phyloP scores from a whole-genome alignment of 768 basidiomycete species.

The Plicaturopsis crispa region DNA sequence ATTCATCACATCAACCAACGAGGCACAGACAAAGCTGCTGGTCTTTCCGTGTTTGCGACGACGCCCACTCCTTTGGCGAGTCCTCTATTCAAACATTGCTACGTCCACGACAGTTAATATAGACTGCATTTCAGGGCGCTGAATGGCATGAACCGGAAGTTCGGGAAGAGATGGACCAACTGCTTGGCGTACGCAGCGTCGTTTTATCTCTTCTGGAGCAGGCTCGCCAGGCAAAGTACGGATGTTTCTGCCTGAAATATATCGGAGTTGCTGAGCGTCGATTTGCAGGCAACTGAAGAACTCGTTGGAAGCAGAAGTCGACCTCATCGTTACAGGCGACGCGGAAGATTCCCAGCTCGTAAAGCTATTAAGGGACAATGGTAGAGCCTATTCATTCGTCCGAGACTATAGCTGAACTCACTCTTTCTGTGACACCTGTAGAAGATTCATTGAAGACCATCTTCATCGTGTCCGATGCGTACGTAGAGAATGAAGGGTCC shows the following conservation, averaged over 20 bases:
- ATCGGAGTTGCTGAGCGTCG: no score
- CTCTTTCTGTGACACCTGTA: constrained; percentile 20
- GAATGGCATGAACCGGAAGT: constrained; percentile 59
- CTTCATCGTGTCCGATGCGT: constrained; percentile 75
- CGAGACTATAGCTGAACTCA: constrained; percentile 1
- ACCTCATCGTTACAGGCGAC: constrained; percentile 45
- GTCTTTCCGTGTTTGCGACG: constrained; percentile 59
- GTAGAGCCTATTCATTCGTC: constrained; percentile 1
- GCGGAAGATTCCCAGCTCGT: constrained; percentile 19
- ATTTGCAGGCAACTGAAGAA: constrained; percentile 65
- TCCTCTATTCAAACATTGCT: constrained; percentile 4
- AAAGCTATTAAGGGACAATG: constrained; percentile 38
- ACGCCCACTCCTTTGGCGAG: constrained; percentile 68
- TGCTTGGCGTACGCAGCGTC: constrained; percentile 52
- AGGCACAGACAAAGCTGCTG: constrained; percentile 10
- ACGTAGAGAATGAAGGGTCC: constrained; percentile 38
- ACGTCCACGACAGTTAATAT: not conserved
- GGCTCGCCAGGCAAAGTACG: constrained; percentile 70
- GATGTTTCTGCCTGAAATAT: no score
- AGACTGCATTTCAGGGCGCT: constrained; percentile 28
- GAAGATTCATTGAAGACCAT: constrained; percentile 61
- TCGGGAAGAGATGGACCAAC: constrained; percentile 51
- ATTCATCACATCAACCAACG: constrained; percentile 35
- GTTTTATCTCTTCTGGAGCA: constrained; percentile 69
- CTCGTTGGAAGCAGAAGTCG: constrained; percentile 71